phyloP scores from a whole-genome alignment of 345 rosid species.

The Laguncularia racemosa region DNA sequence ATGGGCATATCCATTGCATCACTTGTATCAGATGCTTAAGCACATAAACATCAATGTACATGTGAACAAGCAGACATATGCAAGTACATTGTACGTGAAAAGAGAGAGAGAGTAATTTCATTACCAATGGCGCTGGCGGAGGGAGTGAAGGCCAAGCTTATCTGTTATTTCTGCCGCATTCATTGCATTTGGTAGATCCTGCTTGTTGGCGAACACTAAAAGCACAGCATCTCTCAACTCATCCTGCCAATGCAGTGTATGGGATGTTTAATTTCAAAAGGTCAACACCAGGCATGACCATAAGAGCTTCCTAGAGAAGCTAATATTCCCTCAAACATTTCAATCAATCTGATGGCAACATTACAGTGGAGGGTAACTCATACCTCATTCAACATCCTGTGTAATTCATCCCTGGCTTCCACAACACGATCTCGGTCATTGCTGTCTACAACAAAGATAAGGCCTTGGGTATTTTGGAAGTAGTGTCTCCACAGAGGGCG shows the following conservation, averaged over 20 bases:
- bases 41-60: too few relatives aligned
- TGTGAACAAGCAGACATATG: background rate
- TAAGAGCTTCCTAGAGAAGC: too few relatives aligned
- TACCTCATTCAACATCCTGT: constrained; percentile 75
- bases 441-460: constrained; percentile 75
- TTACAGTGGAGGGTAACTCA: background rate
- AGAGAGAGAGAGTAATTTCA: background rate
- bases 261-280: too few relatives aligned
- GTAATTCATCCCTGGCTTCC: constrained; percentile 75
- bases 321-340: too few relatives aligned
- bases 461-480: constrained; percentile 73
- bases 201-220: constrained; percentile 64
- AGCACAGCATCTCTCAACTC: constrained; percentile 70
- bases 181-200: constrained; percentile 71
- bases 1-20: background rate
- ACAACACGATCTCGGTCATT: constrained; percentile 70
- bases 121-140: constrained; percentile 68
- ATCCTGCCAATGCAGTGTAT: constrained; percentile 26
- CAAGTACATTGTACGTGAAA: background rate
- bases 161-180: constrained; percentile 69
- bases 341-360: too few relatives aligned
- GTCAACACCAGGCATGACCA: too few relatives aligned
- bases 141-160: constrained; percentile 69
- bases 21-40: too few relatives aligned
- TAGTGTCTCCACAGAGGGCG: constrained; percentile 81